A percentile compares a stretch with the other conserved stretches of the same genome.
Conservation (phyloP, 441 rosid genomes). For the Manihot esculenta region DNA sequence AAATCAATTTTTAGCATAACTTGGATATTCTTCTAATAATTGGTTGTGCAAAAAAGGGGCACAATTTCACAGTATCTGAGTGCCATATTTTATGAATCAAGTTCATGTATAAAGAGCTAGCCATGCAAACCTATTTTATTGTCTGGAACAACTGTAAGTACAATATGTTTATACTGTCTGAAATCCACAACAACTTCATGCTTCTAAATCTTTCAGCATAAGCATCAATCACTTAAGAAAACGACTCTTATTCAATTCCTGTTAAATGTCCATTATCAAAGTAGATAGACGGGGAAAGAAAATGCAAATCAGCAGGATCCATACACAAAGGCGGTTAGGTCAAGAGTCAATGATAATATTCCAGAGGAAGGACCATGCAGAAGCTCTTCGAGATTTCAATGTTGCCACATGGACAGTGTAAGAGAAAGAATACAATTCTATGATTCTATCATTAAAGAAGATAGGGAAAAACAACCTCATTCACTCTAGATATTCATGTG, state of each 20-base stretch:
- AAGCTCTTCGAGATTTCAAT: background rate
- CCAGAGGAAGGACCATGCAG: background rate
- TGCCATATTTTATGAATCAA: background rate
- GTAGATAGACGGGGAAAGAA: background rate
- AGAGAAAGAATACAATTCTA: background rate
- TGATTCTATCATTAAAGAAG: no score
- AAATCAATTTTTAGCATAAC: background rate
- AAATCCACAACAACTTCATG: background rate
- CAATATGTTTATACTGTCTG: background rate
- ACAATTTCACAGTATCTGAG: background rate
- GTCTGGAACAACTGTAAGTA: no score
- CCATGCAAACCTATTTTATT: no score
- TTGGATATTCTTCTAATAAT: background rate
- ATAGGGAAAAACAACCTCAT: background rate
- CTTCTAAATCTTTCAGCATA: background rate
- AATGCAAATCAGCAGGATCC: background rate
- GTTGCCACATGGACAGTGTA: background rate
- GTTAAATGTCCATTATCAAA: background rate
- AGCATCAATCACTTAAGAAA: background rate
- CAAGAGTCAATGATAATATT: background rate
- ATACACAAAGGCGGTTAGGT: background rate
- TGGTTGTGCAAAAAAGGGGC: background rate
- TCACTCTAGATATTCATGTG: background rate
- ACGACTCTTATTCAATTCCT: background rate
- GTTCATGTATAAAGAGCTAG: no score